Percentiles rank a stretch among this genome's conserved stretches.
Conservation (phyloP, 2,329 filamentous ascomycete species). For the Trichoderma brevicompactum region DNA sequence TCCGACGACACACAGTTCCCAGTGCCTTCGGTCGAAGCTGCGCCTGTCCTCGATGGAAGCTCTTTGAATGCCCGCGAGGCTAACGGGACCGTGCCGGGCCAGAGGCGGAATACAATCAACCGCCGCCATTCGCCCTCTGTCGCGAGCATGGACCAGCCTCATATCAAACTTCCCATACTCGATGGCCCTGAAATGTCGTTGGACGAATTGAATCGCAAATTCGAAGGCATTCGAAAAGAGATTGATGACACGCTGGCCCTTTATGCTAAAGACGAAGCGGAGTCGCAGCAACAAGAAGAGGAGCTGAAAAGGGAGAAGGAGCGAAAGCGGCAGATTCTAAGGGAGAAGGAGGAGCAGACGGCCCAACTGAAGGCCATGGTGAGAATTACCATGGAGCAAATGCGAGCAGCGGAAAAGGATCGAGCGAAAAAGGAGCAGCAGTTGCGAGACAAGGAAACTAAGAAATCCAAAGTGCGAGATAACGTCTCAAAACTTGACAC, state of each 20-base stretch:
- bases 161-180: slow-evolving; percentile 48
- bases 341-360: slow-evolving; percentile 89
- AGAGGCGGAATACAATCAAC: slow-evolving; percentile 62
- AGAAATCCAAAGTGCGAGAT: slow-evolving; percentile 71
- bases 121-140: slow-evolving; percentile 77
- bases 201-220: slow-evolving; percentile 77
- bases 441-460: slow-evolving; percentile 69
- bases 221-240: slow-evolving; percentile 80
- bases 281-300: slow-evolving; percentile 67
- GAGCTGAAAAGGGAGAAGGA: slow-evolving; percentile 79
- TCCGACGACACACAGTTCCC: slow-evolving; percentile 54
- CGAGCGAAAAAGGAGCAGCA: slow-evolving; percentile 76
- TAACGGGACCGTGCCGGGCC: slow-evolving; percentile 50
- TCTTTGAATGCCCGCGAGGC: slow-evolving; percentile 67
- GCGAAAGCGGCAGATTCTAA: slow-evolving; percentile 74
- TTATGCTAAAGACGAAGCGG: slow-evolving; percentile 72
- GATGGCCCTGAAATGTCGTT: slow-evolving; percentile 69
- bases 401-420: slow-evolving; percentile 78
- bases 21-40: slow-evolving; percentile 64
- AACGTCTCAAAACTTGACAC: slow-evolving; percentile 71
- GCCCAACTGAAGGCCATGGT: slow-evolving; percentile 82
- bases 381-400: slow-evolving; percentile 77
- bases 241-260: slow-evolving; percentile 77
- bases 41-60: slow-evolving; percentile 63
- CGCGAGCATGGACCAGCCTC: slow-evolving; percentile 57